Conservation (phyloP, 2,329 filamentous ascomycete genomes). For the Penicillium frequentans region DNA sequence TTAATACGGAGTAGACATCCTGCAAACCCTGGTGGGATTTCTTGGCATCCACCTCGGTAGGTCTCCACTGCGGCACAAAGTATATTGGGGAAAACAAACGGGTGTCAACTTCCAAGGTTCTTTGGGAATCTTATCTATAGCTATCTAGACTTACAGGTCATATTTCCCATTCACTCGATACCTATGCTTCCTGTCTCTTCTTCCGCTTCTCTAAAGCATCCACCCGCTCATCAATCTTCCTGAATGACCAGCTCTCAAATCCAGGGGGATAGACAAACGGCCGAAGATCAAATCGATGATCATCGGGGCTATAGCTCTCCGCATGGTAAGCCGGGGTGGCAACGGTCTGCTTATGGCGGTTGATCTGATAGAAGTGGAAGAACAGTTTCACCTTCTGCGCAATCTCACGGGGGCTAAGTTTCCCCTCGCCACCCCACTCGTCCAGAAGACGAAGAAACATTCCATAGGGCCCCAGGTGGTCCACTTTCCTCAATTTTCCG, state of each 20-base stretch:
- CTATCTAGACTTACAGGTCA: not conserved
- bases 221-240: slow-evolving; percentile 8
- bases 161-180: not conserved
- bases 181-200: not conserved
- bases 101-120: too few species aligned
- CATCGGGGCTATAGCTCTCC: slow-evolving; percentile 11
- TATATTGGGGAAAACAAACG: not conserved
- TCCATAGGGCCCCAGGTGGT: slow-evolving; percentile 10
- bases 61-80: not conserved
- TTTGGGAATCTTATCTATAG: too few species aligned
- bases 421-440: slow-evolving; percentile 10
- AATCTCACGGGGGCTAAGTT: slow-evolving; percentile 8
- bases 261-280: slow-evolving; percentile 11
- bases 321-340: slow-evolving; percentile 10
- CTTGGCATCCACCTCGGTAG: not conserved
- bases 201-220: slow-evolving; percentile 5
- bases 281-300: slow-evolving; percentile 11
- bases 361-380: slow-evolving; percentile 13
- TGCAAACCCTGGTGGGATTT: not conserved
- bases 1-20: not conserved
- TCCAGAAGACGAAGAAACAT: slow-evolving; percentile 10
- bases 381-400: slow-evolving; percentile 9
- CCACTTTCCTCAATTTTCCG: slow-evolving; percentile 7
- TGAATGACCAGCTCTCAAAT: slow-evolving; percentile 12
- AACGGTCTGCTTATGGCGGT: slow-evolving; percentile 12